A percentile compares a stretch with the other conserved stretches of the same genome.
Conservation (phyloP, 129 eudicot species). For the Arctium lappa region DNA sequence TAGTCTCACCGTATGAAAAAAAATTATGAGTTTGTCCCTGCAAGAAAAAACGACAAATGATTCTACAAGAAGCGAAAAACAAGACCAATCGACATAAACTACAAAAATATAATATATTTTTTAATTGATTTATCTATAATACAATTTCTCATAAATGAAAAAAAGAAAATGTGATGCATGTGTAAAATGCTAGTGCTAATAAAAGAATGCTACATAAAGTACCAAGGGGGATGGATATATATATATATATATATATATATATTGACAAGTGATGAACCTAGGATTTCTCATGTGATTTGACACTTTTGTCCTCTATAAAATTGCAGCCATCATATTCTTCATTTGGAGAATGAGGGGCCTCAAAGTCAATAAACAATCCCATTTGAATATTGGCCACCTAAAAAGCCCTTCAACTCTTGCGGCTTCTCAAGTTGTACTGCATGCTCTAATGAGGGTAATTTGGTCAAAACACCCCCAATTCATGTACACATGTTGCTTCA, state of each 20-base stretch:
- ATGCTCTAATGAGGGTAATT: slow-evolving; percentile 5
- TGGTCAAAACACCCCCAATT: slow-evolving; percentile 9
- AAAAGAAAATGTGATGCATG: slow-evolving; percentile 5
- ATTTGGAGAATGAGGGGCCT: slow-evolving; percentile 11
- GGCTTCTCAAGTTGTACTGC: slow-evolving; percentile 5
- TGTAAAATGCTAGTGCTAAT: slow-evolving; percentile 1
- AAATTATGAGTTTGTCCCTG: too few species aligned
- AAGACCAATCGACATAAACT: background rate
- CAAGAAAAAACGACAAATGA: too few species aligned
- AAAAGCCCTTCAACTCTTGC: slow-evolving; percentile 17
- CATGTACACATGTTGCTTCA: slow-evolving; percentile 19
- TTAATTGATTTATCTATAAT: background rate
- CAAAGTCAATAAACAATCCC: slow-evolving; percentile 22
- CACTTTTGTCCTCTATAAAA: slow-evolving; percentile 8
- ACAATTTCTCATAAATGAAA: background rate
- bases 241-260: background rate
- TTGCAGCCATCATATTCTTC: background rate
- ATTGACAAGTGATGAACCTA: slow-evolving; percentile 29
- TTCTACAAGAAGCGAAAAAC: too few species aligned
- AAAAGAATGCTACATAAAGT: slow-evolving; percentile 27
- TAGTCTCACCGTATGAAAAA: too few species aligned
- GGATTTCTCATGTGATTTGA: background rate
- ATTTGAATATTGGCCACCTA: slow-evolving; percentile 20
- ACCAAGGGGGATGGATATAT: slow-evolving; percentile 9
- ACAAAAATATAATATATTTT: background rate